Conservation (phyloP, 2,329 filamentous ascomycete species). For the Fusarium nurragi region DNA sequence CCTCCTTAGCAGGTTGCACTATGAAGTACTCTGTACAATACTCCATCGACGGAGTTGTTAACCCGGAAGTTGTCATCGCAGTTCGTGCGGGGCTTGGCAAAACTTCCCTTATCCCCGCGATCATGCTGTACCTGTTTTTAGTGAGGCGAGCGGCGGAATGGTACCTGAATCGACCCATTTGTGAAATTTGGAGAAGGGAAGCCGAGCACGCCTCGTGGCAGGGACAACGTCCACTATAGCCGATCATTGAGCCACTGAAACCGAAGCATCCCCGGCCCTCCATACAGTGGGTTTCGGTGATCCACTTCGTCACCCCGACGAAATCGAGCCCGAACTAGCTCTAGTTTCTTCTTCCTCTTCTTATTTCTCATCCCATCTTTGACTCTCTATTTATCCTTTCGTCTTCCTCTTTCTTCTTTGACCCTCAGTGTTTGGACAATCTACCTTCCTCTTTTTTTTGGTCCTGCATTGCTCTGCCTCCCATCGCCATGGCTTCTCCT, state of each 20-base stretch:
- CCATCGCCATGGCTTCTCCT: slow-evolving; percentile 56
- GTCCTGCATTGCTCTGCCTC: slow-evolving; percentile 7
- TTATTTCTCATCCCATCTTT: slow-evolving; percentile 9
- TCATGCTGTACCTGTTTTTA: slow-evolving; percentile 1
- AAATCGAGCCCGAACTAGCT: slow-evolving; percentile 26
- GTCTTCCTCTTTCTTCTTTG: not conserved
- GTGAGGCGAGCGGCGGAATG: not conserved
- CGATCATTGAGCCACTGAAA: slow-evolving; percentile 14
- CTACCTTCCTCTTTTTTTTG: slow-evolving; percentile 31
- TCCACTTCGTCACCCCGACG: slow-evolving; percentile 39
- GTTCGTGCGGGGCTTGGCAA: slow-evolving; percentile 14
- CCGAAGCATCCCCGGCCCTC: slow-evolving; percentile 18
- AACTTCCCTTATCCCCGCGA: slow-evolving; percentile 24
- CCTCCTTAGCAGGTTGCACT: too few relatives aligned
- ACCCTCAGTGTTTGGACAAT: slow-evolving; percentile 24
- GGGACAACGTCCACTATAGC: slow-evolving; percentile 22
- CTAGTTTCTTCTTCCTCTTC: slow-evolving; percentile 24
- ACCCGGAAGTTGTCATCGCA: not conserved
- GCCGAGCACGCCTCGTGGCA: not conserved
- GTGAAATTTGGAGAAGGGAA: slow-evolving; percentile 31
- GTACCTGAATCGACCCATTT: slow-evolving; percentile 18
- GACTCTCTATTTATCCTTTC: slow-evolving; percentile 27
- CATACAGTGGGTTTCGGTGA: slow-evolving; percentile 16
- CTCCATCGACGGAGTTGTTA: slow-evolving; percentile 11
- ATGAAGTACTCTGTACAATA: not conserved